These are phyloP conservation scores for Lactifluus echinatus DNA, from an alignment of 768 basidiomycete species.

Conservation along the genomic window DNA sequence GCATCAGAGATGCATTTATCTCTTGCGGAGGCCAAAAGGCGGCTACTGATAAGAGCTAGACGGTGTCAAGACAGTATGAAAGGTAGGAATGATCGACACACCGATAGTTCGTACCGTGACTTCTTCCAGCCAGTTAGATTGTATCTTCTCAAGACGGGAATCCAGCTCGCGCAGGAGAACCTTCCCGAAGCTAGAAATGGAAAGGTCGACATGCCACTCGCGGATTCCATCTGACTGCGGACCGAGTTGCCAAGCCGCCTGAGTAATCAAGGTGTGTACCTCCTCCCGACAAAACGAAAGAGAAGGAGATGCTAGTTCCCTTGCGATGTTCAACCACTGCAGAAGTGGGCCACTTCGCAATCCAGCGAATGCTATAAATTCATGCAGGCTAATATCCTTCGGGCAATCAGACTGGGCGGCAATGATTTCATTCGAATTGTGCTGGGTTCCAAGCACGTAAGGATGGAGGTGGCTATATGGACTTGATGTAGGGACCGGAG, in stretches of 20 bases:
- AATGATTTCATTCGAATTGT: slow-evolving; percentile 35
- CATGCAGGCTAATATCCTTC: slow-evolving; percentile 34
- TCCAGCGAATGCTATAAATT: slow-evolving; percentile 38
- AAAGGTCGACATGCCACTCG: slow-evolving; percentile 36
- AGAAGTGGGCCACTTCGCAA: slow-evolving; percentile 37
- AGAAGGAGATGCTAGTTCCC: slow-evolving; percentile 32
- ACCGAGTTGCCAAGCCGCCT: slow-evolving; percentile 40
- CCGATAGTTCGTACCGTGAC: slow-evolving; percentile 5
- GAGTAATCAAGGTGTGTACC: slow-evolving; percentile 36
- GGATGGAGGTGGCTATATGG: background rate
- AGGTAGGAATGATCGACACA: background rate
- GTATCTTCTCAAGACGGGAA: slow-evolving; percentile 28
- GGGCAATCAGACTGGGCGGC: slow-evolving; percentile 36
- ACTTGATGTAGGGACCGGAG: background rate
- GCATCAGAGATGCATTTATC: background rate
- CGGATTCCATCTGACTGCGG: slow-evolving; percentile 16
- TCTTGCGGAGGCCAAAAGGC: background rate
- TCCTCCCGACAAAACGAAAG: slow-evolving; percentile 34
- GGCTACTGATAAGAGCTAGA: slow-evolving; percentile 3
- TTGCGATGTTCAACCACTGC: slow-evolving; percentile 43
- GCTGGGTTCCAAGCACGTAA: background rate
- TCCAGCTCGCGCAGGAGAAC: slow-evolving; percentile 32
- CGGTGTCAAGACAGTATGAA: background rate
- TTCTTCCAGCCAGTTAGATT: slow-evolving; percentile 33
- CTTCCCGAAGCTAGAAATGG: slow-evolving; percentile 27